These are phyloP conservation scores for Fusarium sp. DNA, from an alignment of 2,329 filamentous ascomycete species.

Conservation along the genomic window DNA sequence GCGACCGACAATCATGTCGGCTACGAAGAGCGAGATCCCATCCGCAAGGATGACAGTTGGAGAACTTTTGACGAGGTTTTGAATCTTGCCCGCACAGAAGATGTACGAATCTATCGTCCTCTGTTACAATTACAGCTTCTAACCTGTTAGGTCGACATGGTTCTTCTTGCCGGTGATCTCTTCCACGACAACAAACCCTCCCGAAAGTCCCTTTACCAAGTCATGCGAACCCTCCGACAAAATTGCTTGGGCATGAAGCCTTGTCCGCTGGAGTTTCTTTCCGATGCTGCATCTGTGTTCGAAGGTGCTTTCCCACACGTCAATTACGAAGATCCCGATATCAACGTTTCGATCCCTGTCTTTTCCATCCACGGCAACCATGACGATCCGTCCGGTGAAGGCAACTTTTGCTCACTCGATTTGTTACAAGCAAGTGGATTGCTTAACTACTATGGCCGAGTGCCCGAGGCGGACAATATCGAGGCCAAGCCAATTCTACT, in stretches of 20 bases:
- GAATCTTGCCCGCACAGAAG: conserved; percentile 83
- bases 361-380: conserved; percentile 99
- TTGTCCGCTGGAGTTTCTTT: conserved; percentile 93
- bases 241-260: conserved; percentile 97
- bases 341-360: conserved; percentile 96
- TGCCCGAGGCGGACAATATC: conserved; percentile 95
- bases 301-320: conserved; percentile 90
- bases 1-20: conserved; percentile 98
- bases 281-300: conserved; percentile 91
- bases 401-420: conserved; percentile 90
- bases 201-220: conserved; percentile 94
- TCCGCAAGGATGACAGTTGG: conserved; percentile 98
- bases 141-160: conserved; percentile 82
- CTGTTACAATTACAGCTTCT: background rate
- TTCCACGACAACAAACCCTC: conserved; percentile 99
- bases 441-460: conserved; percentile 95
- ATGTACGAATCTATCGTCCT: conserved; percentile 61
- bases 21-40: conserved; percentile 90
- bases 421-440: conserved; percentile 90
- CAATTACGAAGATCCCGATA: conserved; percentile 97
- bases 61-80: conserved; percentile 95
- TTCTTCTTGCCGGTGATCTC: conserved; percentile 90
- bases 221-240: conserved; percentile 92
- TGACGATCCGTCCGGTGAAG: conserved; percentile 97
- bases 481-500: conserved; percentile 89